Base-by-base conservation (phyloP, 2,329 filamentous ascomycete species). In the Cladosporium cucumerinum region DNA sequence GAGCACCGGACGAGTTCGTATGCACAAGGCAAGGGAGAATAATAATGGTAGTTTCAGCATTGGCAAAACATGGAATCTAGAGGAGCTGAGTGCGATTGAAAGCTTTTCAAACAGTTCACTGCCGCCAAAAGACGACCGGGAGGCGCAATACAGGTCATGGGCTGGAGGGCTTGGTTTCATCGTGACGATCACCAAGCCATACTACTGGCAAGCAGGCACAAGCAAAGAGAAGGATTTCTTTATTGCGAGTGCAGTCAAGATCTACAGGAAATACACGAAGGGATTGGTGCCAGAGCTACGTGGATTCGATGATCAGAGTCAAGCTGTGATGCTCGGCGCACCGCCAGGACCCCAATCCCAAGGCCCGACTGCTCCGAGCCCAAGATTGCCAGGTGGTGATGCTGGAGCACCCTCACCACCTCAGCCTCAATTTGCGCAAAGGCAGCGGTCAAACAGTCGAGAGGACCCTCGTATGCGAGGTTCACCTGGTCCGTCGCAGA, bases 141-240 rank as follows among this genome's bases (percentile, higher is more conserved):
- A 84, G 78, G 82, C 84, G 63, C 83, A 87, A 69, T 80, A 84
- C 52, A 86, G 87, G 71, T 78, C 89, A 74, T 96, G 91, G 91
- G 94, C 92, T 25, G 89, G 90, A 61, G 89, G 89, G 65, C 87
- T 87, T 52, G 95, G 95, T 18, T 98, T 99, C 74, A 82, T 90
- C 28, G 92, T 98, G 59, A 95, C 89, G 1, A 86, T 99, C 30
- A 89, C 90, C 28, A 99, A 99, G 77, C 91, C 93, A 0, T 99
- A 99, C 79, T 99, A 95, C 77, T 99, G 95, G 95, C 88, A 96
- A 77, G 93, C 95, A 36, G 89, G 92, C 69, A 95, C 92, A 0
- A 86, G 91, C 61, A 97, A 97, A 80, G 95, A 99, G 79, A 98
- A 97, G 82, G 94, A 97, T 75, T 98, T 98, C 80, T 99, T 99